A percentile compares a stretch with the other conserved stretches of the same genome.
These are phyloP conservation scores for Myriosclerotinia curreyana DNA, from an alignment of 2,329 filamentous ascomycete species.

Conservation along the genomic window DNA sequence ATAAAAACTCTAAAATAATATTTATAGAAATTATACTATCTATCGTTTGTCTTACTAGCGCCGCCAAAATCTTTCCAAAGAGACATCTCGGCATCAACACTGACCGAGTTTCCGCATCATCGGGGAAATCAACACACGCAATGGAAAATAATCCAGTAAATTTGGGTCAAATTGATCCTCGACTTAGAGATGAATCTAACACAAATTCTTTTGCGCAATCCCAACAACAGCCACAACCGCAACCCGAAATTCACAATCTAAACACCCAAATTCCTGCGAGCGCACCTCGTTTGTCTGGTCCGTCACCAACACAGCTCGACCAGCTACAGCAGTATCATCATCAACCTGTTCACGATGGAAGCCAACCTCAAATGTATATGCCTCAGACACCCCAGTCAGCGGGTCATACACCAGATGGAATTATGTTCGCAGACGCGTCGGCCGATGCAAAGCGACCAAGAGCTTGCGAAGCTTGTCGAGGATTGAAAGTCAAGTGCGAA, in stretches of 20 bases:
- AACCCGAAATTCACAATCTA: slow-evolving; percentile 9
- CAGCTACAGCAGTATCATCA: slow-evolving; percentile 23
- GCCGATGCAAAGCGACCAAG: slow-evolving; percentile 40
- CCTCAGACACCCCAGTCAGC: slow-evolving; percentile 34
- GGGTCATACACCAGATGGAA: slow-evolving; percentile 27
- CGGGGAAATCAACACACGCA: neutral
- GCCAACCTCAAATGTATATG: slow-evolving; percentile 24
- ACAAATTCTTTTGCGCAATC: slow-evolving; percentile 19
- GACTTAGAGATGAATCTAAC: slow-evolving; percentile 25
- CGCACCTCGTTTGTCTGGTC: slow-evolving; percentile 14
- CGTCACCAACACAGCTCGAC: slow-evolving; percentile 17
- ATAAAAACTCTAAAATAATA: too few relatives aligned
- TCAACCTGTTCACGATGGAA: slow-evolving; percentile 22
- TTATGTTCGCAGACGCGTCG: slow-evolving; percentile 26
- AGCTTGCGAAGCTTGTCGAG: slow-evolving; percentile 45
- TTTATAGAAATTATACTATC: too few relatives aligned
- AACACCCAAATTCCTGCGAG: slow-evolving; percentile 19
- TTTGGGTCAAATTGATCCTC: slow-evolving; percentile 24
- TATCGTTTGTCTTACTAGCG: neutral
- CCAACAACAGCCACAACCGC: slow-evolving; percentile 19
- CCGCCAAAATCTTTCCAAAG: neutral
- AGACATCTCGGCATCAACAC: slow-evolving; percentile 5
- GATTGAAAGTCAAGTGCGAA: slow-evolving; percentile 45
- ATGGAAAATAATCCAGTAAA: slow-evolving; percentile 18
- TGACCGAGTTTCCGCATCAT: neutral